phyloP scores from a whole-genome alignment of 1,284 basidiomycete species.

The Bjerkandera adusta region DNA sequence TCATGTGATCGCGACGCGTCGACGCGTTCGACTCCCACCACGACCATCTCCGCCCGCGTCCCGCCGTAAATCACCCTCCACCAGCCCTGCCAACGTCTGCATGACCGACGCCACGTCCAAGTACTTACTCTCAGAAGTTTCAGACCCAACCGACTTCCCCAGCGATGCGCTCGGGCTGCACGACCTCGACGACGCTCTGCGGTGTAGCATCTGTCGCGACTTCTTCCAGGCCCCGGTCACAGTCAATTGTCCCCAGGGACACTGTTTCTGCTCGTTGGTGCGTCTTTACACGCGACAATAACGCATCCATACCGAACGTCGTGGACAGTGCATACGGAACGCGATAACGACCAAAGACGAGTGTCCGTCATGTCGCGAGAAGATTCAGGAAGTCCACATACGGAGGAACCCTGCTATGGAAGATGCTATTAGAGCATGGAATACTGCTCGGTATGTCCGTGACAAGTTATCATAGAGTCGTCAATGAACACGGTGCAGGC shows the following conservation, averaged over 20 bases:
- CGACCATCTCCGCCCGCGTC: too few species aligned
- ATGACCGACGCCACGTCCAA: neutral
- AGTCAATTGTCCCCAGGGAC: slow-evolving; percentile 55
- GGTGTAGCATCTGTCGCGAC: slow-evolving; percentile 72
- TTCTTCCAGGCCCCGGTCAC: slow-evolving; percentile 69
- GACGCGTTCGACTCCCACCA: too few species aligned
- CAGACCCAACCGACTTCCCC: slow-evolving; percentile 71
- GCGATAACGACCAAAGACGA: slow-evolving; percentile 53
- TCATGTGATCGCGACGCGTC: too few species aligned
- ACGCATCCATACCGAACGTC: slow-evolving; percentile 7
- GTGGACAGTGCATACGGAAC: slow-evolving; percentile 58
- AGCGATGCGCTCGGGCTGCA: slow-evolving; percentile 49
- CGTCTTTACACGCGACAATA: slow-evolving; percentile 24
- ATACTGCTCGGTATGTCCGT: slow-evolving; percentile 52
- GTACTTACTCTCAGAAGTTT: slow-evolving; percentile 36
- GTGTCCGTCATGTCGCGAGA: slow-evolving; percentile 65
- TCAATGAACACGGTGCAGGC: slow-evolving; percentile 28
- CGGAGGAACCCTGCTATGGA: slow-evolving; percentile 60
- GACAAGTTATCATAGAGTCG: neutral
- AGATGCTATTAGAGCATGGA: slow-evolving; percentile 61
- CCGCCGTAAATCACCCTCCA: too few species aligned
- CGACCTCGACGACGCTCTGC: slow-evolving; percentile 57
- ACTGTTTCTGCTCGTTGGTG: slow-evolving; percentile 76
- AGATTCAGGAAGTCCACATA: slow-evolving; percentile 54
- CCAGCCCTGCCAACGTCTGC: neutral